Base-by-base conservation (phyloP, 1,139 yeast genomes). In the Pichia norvegensis region DNA sequence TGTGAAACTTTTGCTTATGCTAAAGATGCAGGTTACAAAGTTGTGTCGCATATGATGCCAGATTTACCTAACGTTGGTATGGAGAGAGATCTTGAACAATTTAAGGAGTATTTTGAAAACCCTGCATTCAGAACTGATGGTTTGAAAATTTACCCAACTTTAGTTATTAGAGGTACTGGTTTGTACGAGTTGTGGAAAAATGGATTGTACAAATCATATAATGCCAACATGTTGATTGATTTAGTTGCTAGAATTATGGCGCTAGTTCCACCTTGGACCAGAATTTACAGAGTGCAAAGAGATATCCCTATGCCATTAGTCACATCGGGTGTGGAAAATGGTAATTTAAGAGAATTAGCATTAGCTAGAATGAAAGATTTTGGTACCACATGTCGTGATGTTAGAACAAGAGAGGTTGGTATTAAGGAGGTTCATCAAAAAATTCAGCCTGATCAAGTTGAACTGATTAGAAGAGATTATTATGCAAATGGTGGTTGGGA, bases 401-500 rank as follows among this genome's bases (percentile, higher is more conserved):
- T 92, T n/a, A 80, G 99, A 64, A 88, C 98, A 0, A 78, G 99
- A 67, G 99, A 92, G 67, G 99, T 94, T 29, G 99, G 99, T 51
- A 92, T 92, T 50, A 97, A 92, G 66, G 98, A 92, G 63, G 97
- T 92, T 4, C 98, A 92, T 64, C 95, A 90, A 64, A 90, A 90
- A 64, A 95, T 94, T 27, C 85, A 85, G 38, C 99, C 99, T 0
- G 97, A 94, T 61, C 97, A 92, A 65, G 96, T 92, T 17, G 99
- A 92, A 66, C 70, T 92, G 46, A 86, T 92, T 47, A 79, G 99
- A 62, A 79, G 99, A 61, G 99, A 92, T 63, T 92, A 92, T 66
- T 83, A 84, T 53, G 99, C 99, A 40, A 92, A 92, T 60, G 98
- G 95, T 36, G 98, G 99, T 31, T 92, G 99, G 99, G 97, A 92